Evolutionary conservation across 1,284 basidiomycete genomes (phyloP).

Genomic region (Cutaneotrichosporon sp.): DNA sequence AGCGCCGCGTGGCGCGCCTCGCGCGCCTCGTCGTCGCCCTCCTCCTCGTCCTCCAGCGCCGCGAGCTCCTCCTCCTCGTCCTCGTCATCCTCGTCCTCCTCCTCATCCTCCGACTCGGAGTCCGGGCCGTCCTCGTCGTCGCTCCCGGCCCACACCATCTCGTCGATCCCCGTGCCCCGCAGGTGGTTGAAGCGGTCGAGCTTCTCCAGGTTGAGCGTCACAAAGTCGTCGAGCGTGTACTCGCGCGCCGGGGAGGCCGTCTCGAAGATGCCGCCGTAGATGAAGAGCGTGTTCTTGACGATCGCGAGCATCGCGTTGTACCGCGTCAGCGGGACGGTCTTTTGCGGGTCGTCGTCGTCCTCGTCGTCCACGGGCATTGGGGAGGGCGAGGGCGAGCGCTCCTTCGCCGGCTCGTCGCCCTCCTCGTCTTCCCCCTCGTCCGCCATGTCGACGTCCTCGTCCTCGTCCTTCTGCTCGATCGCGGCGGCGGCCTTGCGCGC

Average conservation of each 20-base stretch:
- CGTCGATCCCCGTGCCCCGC: slow-evolving; percentile 66
- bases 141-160: slow-evolving; percentile 63
- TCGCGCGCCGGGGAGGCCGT: slow-evolving; percentile 65
- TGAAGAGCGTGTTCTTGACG: slow-evolving; percentile 79
- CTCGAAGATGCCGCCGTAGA: slow-evolving; percentile 87
- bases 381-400: slow-evolving; percentile 10
- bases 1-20: slow-evolving; percentile 31
- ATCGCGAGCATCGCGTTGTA: slow-evolving; percentile 93
- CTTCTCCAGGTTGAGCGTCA: slow-evolving; percentile 75
- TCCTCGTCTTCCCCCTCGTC: slow-evolving; percentile 18
- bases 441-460: slow-evolving; percentile 26
- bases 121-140: slow-evolving; percentile 57
- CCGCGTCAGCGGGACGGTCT: slow-evolving; percentile 71
- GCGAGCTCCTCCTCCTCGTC: slow-evolving; percentile 38
- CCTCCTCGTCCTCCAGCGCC: slow-evolving; percentile 34
- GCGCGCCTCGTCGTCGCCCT: slow-evolving; percentile 35
- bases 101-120: slow-evolving; percentile 60
- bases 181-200: slow-evolving; percentile 73
- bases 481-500: slow-evolving; percentile 29
- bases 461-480: slow-evolving; percentile 42
- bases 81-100: slow-evolving; percentile 49
- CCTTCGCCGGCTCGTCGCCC: slow-evolving; percentile 30
- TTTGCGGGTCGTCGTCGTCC: slow-evolving; percentile 70
- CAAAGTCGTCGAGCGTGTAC: slow-evolving; percentile 83
- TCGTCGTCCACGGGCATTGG: slow-evolving; percentile 29